These are phyloP conservation scores for Cymbopogon citratus DNA, from an alignment of 176 grass and related monocot species.

Conservation along the genomic window DNA sequence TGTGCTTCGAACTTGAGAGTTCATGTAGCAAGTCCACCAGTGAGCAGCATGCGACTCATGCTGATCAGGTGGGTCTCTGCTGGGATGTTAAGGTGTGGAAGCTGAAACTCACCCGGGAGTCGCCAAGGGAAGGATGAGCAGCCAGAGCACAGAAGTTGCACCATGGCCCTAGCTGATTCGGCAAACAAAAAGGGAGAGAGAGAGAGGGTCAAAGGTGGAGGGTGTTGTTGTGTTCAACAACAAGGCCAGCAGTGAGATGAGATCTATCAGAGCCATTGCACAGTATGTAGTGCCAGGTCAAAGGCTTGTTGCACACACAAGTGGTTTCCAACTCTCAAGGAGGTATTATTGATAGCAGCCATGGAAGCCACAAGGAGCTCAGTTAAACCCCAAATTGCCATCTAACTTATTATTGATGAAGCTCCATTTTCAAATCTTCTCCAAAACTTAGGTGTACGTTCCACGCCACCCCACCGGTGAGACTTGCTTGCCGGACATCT, in stretches of 20 bases:
- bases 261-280: neutral
- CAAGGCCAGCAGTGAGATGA: neutral
- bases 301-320: too few species aligned
- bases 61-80: neutral
- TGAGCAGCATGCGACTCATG: neutral
- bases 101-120: neutral
- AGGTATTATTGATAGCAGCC: too few species aligned
- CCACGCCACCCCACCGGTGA: too few species aligned
- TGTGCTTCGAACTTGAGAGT: neutral
- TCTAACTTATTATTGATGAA: too few species aligned
- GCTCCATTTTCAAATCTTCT: too few species aligned
- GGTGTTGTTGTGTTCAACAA: neutral
- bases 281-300: neutral
- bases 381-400: too few species aligned
- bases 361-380: too few species aligned
- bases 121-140: neutral
- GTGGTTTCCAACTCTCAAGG: too few species aligned
- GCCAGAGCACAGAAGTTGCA: neutral
- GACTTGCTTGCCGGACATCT: too few species aligned
- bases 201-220: neutral
- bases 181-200: neutral
- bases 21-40: neutral
- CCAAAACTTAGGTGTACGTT: too few species aligned
- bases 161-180: neutral
- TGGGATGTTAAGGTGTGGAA: neutral